Evolutionary conservation across 176 grass and related monocot genomes (phyloP).

Genomic region (Rhynchospora tenuis): DNA sequence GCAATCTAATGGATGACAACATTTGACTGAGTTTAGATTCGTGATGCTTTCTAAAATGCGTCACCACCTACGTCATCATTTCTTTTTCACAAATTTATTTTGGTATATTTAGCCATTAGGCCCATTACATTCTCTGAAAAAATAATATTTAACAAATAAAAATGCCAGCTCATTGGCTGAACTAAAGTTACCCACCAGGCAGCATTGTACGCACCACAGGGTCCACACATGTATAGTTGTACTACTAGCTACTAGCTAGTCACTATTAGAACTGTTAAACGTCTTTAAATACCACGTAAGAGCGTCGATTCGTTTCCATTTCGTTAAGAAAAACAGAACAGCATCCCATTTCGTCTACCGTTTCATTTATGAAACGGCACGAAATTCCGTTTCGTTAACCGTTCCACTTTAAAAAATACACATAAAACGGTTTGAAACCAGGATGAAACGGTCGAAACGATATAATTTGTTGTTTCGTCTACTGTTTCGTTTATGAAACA

Average conservation of each 20-base stretch:
- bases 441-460: too few species aligned
- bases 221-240: not conserved
- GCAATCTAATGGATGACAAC: not conserved
- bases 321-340: too few species aligned
- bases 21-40: not conserved
- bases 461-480: too few species aligned
- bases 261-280: too few species aligned
- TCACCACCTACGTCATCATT: not conserved
- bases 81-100: not conserved
- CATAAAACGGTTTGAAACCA: too few species aligned
- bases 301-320: too few species aligned
- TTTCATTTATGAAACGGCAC: too few species aligned
- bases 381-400: too few species aligned
- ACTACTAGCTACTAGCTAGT: not conserved
- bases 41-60: not conserved
- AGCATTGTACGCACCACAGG: not conserved
- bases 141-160: not conserved
- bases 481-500: too few species aligned
- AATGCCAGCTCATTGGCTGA: not conserved
- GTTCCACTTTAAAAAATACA: too few species aligned
- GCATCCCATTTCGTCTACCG: too few species aligned
- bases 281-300: too few species aligned
- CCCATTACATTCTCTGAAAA: not conserved
- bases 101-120: not conserved
- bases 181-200: not conserved